Conservation (phyloP, 495 filamentous ascomycete genomes). For the Aspergillus conjunctus region DNA sequence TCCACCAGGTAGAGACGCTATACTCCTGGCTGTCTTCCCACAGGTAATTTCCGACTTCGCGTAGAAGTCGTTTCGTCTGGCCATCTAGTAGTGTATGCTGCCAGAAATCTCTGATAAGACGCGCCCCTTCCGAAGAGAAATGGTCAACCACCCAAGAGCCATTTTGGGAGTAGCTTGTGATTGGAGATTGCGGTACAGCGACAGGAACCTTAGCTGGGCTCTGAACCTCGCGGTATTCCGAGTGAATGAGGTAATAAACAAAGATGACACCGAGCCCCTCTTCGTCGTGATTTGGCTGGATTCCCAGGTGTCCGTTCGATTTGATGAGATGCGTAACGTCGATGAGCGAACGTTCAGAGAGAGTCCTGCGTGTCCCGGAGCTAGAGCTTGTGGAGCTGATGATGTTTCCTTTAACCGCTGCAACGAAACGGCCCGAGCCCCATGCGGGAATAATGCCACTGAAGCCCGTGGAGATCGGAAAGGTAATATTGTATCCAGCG, state of each 20-base stretch:
- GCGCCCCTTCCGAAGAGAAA: slow-evolving; percentile 33
- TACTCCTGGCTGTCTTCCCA: slow-evolving; percentile 35
- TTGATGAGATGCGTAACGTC: too few species aligned
- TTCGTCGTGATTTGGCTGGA: too few species aligned
- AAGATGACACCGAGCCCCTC: too few species aligned
- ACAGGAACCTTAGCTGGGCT: too few species aligned
- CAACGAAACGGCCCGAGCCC: neutral
- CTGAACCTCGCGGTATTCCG: too few species aligned
- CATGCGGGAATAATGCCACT: neutral
- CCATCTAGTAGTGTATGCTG: slow-evolving; percentile 30
- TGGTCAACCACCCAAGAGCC: slow-evolving; percentile 38
- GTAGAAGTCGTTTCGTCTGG: slow-evolving; percentile 27
- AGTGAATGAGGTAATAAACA: too few species aligned
- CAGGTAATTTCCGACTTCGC: slow-evolving; percentile 34
- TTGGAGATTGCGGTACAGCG: too few species aligned
- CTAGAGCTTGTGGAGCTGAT: too few species aligned
- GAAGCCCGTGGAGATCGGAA: neutral
- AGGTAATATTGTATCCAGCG: neutral
- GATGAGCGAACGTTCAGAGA: too few species aligned
- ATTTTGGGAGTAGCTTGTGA: slow-evolving; percentile 20
- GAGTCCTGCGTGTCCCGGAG: too few species aligned
- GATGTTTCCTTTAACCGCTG: neutral
- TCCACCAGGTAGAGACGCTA: slow-evolving; percentile 24
- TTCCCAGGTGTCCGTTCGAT: too few species aligned
- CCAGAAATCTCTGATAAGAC: slow-evolving; percentile 32